phyloP scores from a whole-genome alignment of 1,284 basidiomycete genomes.

The Austroboletus niveus region DNA sequence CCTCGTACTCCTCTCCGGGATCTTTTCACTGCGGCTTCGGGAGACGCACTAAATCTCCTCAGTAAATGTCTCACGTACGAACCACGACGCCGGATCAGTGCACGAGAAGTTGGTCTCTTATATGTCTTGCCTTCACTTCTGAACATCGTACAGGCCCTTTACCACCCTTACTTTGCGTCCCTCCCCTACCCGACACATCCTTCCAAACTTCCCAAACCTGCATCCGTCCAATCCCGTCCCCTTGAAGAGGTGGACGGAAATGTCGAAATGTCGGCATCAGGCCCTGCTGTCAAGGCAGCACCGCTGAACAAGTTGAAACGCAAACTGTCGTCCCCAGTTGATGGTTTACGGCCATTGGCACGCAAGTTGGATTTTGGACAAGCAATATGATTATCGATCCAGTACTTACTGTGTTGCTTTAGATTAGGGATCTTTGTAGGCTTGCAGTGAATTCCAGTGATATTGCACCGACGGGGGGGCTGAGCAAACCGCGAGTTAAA shows the following conservation, averaged over 20 bases:
- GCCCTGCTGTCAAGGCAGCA: slow-evolving; percentile 39
- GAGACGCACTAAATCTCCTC: slow-evolving; percentile 85
- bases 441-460: slow-evolving; percentile 4
- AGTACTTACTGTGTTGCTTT: background rate
- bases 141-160: slow-evolving; percentile 52
- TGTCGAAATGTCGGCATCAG: slow-evolving; percentile 42
- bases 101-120: slow-evolving; percentile 59
- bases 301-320: slow-evolving; percentile 47
- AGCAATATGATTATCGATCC: slow-evolving; percentile 9
- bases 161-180: slow-evolving; percentile 77
- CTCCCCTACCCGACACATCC: slow-evolving; percentile 80
- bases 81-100: slow-evolving; percentile 78
- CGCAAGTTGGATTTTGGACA: slow-evolving; percentile 48
- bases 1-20: slow-evolving; percentile 80
- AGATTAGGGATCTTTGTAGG: background rate
- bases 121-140: background rate
- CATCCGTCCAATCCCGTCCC: slow-evolving; percentile 45
- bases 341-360: slow-evolving; percentile 41
- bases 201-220: slow-evolving; percentile 78
- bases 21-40: slow-evolving; percentile 88
- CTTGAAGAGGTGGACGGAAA: slow-evolving; percentile 77
- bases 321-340: slow-evolving; percentile 42
- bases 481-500: slow-evolving; percentile 1
- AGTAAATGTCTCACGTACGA: slow-evolving; percentile 82
- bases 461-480: background rate